Base-by-base conservation (phyloP, 2,329 filamentous ascomycete genomes). In the Coniella lustricola region DNA sequence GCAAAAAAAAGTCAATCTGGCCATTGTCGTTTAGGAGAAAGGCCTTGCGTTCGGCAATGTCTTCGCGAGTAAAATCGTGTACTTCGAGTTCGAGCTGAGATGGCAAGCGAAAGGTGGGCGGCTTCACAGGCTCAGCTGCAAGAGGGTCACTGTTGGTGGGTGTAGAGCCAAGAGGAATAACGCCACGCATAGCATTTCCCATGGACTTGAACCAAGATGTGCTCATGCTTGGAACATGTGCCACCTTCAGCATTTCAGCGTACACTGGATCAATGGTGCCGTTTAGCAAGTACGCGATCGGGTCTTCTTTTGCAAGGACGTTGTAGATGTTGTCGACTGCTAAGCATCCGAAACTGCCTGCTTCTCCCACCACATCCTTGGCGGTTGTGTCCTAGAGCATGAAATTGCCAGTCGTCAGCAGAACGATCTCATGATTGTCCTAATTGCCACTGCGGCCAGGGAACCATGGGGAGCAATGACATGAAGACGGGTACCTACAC, bases 261-360 rank as follows among this genome's bases (percentile, higher is more conserved):
- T 95, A 95, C 18, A 76, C 73, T 4, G 81, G 79, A 63, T 98
- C 93, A 36, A 97, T 83, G 3, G 90, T 85, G 18, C 90, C 89
- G 59, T 96, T 98, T 50, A 97, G 79, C 14, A 91, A 77, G 64
- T 96, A 97, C 1, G 90, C 88, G 49, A 98, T 94, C 2, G 93
- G 78, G 57, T 81, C 79, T 57, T 82, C 77, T 53, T 74, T 75
- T 34, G 79, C 71, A 62, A 97, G 79, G 54, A 98, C 79, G 60
- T 98, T 98, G 73, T 97, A 98, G 49, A 98, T 78, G 63, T 97
- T 98, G 68, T 97, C 89, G 1, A 97, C 85, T 1, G 91, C 88
- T 22, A 97, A 72, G 64, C 93, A 97, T 16, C 93, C 93, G 63
- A 95, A 95, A 5, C 74, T 79, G 25, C 87, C 90, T 16, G 76